phyloP scores from a whole-genome alignment of 768 basidiomycete genomes.

The Tylopilus intermedius region DNA sequence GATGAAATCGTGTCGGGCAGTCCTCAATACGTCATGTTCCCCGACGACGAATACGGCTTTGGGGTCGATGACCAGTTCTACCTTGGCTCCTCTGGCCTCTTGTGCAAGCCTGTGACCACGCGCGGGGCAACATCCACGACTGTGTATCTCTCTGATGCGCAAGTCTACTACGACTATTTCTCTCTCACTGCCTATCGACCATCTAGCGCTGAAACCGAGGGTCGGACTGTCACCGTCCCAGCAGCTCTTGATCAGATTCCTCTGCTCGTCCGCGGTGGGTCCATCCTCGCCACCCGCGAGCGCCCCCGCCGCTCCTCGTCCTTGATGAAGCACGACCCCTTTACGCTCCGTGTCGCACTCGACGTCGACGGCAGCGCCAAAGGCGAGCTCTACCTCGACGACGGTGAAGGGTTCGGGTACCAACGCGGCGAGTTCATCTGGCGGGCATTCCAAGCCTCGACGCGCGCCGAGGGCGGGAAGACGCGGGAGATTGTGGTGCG shows the following conservation, averaged over 20 bases:
- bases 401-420: constrained; percentile 80
- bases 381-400: constrained; percentile 93
- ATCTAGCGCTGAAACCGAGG: constrained; percentile 37
- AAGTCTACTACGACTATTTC: constrained; percentile 96
- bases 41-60: constrained; percentile 81
- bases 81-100: constrained; percentile 79
- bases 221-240: constrained; percentile 68
- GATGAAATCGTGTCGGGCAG: constrained; percentile 35
- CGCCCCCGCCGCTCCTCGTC: constrained; percentile 81
- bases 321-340: constrained; percentile 88
- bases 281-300: constrained; percentile 82
- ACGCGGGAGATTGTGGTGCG: constrained; percentile 39
- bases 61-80: constrained; percentile 92
- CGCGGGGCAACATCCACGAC: constrained; percentile 64
- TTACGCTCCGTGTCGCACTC: constrained; percentile 84
- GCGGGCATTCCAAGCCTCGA: constrained; percentile 66
- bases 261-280: constrained; percentile 84
- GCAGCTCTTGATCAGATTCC: constrained; percentile 80
- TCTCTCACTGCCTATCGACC: constrained; percentile 64
- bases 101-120: constrained; percentile 85
- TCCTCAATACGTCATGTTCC: constrained; percentile 95
- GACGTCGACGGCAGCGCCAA: constrained; percentile 51
- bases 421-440: constrained; percentile 76
- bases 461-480: constrained; percentile 16
- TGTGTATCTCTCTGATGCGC: constrained; percentile 84